A percentile compares a stretch with the other conserved stretches of the same genome.
Evolutionary conservation across 495 filamentous ascomycete species (phyloP).

Genomic region (Aspergillus avenaceus): DNA sequence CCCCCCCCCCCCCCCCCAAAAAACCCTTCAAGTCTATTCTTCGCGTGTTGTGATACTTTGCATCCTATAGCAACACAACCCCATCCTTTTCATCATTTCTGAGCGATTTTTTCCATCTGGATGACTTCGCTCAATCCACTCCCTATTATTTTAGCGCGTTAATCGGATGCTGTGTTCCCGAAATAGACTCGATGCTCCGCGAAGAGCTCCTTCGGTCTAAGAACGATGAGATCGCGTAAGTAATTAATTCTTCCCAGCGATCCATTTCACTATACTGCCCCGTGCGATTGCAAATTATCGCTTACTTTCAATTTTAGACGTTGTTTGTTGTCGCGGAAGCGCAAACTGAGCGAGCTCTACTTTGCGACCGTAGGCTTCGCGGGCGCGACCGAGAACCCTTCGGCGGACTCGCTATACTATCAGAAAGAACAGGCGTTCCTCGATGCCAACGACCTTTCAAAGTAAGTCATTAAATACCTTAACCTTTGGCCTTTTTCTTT

Average conservation of each 20-base stretch:
- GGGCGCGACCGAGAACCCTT: constrained; percentile 48
- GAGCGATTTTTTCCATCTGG: constrained; percentile 49
- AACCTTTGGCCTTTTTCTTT: constrained; percentile 9
- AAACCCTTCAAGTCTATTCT: constrained; percentile 37
- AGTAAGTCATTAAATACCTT: constrained; percentile 53
- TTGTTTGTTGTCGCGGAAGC: constrained; percentile 73
- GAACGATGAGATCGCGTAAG: constrained; percentile 61
- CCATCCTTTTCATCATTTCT: constrained; percentile 51
- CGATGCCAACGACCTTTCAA: constrained; percentile 66
- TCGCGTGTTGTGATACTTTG: constrained; percentile 31
- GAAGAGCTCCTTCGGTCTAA: constrained; percentile 55
- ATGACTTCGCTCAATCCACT: constrained; percentile 44
- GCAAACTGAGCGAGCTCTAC: constrained; percentile 79
- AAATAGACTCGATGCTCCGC: constrained; percentile 53
- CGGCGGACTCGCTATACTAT: constrained; percentile 49
- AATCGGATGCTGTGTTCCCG: constrained; percentile 57
- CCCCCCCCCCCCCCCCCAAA: constrained; percentile 16
- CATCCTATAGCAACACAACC: constrained; percentile 43
- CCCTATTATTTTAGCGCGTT: constrained; percentile 47
- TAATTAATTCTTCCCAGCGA: constrained; percentile 32
- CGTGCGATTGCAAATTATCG: constrained; percentile 20
- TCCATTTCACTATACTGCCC: constrained; percentile 5
- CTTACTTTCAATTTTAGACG: constrained; percentile 52
- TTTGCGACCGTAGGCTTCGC: constrained; percentile 47
- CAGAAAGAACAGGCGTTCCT: constrained; percentile 59